Evolutionary conservation across 768 basidiomycete genomes (phyloP).

Genomic region (Lactarius trivialis): DNA sequence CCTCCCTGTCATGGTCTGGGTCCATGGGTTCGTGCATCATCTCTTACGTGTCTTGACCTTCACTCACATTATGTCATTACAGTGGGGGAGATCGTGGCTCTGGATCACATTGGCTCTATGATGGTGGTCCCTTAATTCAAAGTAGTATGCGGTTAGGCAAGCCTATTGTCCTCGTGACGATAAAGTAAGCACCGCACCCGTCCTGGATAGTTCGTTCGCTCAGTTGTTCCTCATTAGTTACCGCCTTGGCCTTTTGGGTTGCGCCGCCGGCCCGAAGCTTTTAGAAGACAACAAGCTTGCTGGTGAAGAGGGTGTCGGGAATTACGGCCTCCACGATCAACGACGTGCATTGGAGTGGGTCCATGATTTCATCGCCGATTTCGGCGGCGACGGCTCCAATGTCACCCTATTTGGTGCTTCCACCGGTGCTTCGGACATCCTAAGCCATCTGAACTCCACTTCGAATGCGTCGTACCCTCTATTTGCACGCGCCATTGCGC

Average conservation of each 20-base stretch:
- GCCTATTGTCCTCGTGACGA: constrained; percentile 64
- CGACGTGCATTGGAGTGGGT: constrained; percentile 46
- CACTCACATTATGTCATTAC: constrained; percentile 16
- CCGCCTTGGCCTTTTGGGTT: constrained; percentile 71
- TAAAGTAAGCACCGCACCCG: constrained; percentile 51
- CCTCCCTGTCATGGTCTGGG: constrained; percentile 76
- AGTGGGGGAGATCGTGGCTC: constrained; percentile 70
- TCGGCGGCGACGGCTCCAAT: constrained; percentile 43
- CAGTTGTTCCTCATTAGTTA: constrained; percentile 40
- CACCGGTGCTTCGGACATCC: constrained; percentile 32
- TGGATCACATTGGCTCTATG: constrained; percentile 73
- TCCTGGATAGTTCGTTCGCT: constrained; percentile 21
- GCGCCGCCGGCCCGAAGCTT: constrained; percentile 59
- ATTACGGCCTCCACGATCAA: constrained; percentile 50
- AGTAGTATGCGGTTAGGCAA: constrained; percentile 56
- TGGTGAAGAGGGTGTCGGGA: constrained; percentile 68
- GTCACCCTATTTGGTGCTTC: constrained; percentile 32
- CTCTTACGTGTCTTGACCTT: constrained; percentile 10
- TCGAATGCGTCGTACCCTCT: constrained; percentile 53
- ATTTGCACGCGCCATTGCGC: constrained; percentile 71
- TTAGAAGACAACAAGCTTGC: constrained; percentile 58
- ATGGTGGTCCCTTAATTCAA: constrained; percentile 64
- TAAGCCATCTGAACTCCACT: constrained; percentile 47
- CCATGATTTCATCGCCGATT: constrained; percentile 42
- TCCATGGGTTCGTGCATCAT: constrained; percentile 60